Base-by-base conservation (phyloP, 78 protist genomes). In the Dictyostelium firmibasis region DNA sequence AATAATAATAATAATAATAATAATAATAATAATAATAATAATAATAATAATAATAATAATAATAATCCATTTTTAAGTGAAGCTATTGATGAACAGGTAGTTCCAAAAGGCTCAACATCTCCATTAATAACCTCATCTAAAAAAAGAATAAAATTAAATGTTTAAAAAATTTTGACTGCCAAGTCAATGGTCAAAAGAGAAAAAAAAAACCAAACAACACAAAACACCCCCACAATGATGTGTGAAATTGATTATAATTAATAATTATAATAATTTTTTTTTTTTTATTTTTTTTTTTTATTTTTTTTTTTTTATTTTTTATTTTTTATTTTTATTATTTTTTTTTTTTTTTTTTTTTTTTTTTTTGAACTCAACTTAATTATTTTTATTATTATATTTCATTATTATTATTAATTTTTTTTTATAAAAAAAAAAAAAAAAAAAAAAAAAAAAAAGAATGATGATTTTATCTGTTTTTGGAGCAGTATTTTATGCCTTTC, bases 101-200 rank as follows among this genome's bases (percentile, higher is more conserved):
- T 87, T 57, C 93, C 93, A 41, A 87, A 83, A 64, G 92, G 72
- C 6, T 86, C 92, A 57, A 86, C 81, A 31, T 87, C 93, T 64
- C 93, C 93, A 20, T 23, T 76, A 2, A 87, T 87, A 31, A 20
- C 93, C 23, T 78, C 81, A 29, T 62, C 69, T 25, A 78, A 78
- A 31, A 72, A 72, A 72, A 72, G 79, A 72, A 72, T 72, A 33
- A 72, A 72, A 72, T 72, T 72, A 33, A 33, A 33, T 14, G 79
- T 72, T 33, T 72, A 72, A 72, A 27, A 25, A 70, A 7, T 20
- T 69, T 50, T 50, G 23, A 50, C 62, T 11, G 0, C 62, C 62
- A 50, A 50, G 62, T 50, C 62, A 50, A 16, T 0, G 62, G 62
- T 50, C 62, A 50, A 50, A 50, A 50, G 20, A 50, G 16, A 50